Evolutionary conservation across 768 basidiomycete species (phyloP), one percentile per base, ranked within the genome.

Genomic region (Sarcomyxa edulis): DNA sequence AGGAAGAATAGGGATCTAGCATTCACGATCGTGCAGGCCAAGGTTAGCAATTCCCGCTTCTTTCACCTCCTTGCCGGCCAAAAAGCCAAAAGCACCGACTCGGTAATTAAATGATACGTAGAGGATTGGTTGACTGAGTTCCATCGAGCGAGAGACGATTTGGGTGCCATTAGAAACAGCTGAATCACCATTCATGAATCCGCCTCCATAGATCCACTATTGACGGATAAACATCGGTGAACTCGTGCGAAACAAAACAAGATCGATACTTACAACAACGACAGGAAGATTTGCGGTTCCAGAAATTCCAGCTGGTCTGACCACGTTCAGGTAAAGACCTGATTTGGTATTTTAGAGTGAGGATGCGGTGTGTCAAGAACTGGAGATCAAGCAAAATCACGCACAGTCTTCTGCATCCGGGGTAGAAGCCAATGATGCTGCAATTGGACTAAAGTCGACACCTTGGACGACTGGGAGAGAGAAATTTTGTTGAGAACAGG

Each of bases 21-120:
- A 45, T 54, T 29, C 32, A 68, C 69, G 69, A 53, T 81, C 76
- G 32, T 57, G 61, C 6, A 80, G 54, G 7, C 77, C 77, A 11
- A 76, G 53, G 46, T 78, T 77, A 12, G 61, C 63, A 12, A 61
- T 37, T 2, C 62, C 62, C 6, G 64, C 65, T 1, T 48, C 58
- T 35, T 60, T 56, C 0, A 69, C 60, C 40, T 70, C 68, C 25
- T 62, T 49, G 11, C 68, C 51, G 6, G 59, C 61, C 12, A 70
- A 35, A 45, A 72, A 72, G 1, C 71, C 71, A 28, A 63, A 62
- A 0, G 60, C 68, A 24, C 8, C 23, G 29, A 19, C 31, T 43
- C 38, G 11, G 25, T 44, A 32, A 31, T 39, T 39, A 28, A 39
- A 31, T 20, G 29, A 31, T 19, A 39, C 38, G 19, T 39, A 39